Evolutionary conservation across 2,329 filamentous ascomycete species (phyloP), one percentile per base, ranked within the genome.

Genomic region (Clarireedia paspali): DNA sequence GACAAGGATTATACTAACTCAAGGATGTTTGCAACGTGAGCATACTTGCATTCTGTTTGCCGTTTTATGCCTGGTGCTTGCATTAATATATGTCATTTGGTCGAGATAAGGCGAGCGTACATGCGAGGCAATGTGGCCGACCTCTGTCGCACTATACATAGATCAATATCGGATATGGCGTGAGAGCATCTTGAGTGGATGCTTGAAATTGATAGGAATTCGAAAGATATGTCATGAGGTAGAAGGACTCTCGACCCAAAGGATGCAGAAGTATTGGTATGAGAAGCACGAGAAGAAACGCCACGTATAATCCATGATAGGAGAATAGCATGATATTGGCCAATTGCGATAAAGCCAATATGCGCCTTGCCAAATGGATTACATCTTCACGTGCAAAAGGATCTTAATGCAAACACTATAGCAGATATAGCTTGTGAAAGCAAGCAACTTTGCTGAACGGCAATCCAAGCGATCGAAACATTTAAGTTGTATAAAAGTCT

Each of bases 21-120:
- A 45, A 91, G 80, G 40, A 91, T 73, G 67, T 90, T 89, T 47
- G 88, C 88, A 30, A 90, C 84, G 50, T 83, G 81, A 0, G 86
- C 88, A 73, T 91, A 91, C 70, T 78, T 80, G 72, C 88, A 92
- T 62, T 82, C 77, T 0, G 86, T 88, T 68, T 90, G 86, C 46
- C 88, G 77, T 71, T 91, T 91, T 65, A 89, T 84, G 69, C 86
- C 87, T 77, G 23, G 7, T 70, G 75, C 63, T 71, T 40, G 64
- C 58, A 57, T 49, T 52, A 55, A 50, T 24, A 50, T 47, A 20
- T 17, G 3, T 30, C 34, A 44, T 52, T 63, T 45, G 61, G 47
- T 45, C 26, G 10, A 6, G 4, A 17, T 6, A n/a, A 26, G 17
- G 7, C 24, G 20, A 12, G 68, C 79, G 75, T 72, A 82, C 83